A percentile compares a stretch with the other conserved stretches of the same genome.
Evolutionary conservation across 805 yeast species (phyloP).

Genomic region (Candida tallmaniae): DNA sequence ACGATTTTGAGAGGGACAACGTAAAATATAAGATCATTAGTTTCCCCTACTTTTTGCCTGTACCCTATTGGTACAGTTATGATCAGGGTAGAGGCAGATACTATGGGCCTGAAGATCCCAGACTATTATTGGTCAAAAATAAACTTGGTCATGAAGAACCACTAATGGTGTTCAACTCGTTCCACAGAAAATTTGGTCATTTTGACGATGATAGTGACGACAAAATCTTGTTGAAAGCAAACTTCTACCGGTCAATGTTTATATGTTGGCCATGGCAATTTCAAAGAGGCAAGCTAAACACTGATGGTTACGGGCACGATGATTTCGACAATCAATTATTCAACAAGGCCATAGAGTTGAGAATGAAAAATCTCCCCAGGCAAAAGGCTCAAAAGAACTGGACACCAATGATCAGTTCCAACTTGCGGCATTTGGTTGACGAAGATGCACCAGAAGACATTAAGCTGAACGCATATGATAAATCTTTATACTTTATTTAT

Average conservation of each 20-base stretch:
- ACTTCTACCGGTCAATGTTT: constrained; percentile 25
- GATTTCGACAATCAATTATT: constrained; percentile 15
- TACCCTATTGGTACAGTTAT: constrained; percentile 29
- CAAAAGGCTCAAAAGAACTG: constrained; percentile 30
- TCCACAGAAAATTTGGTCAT: constrained; percentile 15
- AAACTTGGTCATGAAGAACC: constrained; percentile 42
- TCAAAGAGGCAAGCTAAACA: constrained; percentile 21
- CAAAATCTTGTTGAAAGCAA: constrained; percentile 8
- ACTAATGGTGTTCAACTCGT: constrained; percentile 38
- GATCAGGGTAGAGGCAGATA: constrained; percentile 17
- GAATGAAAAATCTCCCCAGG: constrained; percentile 11
- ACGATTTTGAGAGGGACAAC: background rate
- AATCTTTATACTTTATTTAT: constrained; percentile 24
- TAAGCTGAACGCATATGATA: constrained; percentile 11
- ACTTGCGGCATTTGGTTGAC: constrained; percentile 16
- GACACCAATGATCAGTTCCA: constrained; percentile 34
- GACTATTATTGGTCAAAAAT: constrained; percentile 33
- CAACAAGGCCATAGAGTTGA: constrained; percentile 18
- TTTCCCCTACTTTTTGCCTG: constrained; percentile 27
- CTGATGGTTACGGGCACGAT: constrained; percentile 16
- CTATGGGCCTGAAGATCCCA: constrained; percentile 51
- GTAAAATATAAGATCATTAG: constrained; percentile 8
- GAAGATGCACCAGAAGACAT: constrained; percentile 10
- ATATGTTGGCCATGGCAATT: constrained; percentile 32
- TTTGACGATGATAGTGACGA: constrained; percentile 14